Evolutionary conservation across 2,329 filamentous ascomycete species (phyloP).

Genomic region (Ceratocystis huliohia): DNA sequence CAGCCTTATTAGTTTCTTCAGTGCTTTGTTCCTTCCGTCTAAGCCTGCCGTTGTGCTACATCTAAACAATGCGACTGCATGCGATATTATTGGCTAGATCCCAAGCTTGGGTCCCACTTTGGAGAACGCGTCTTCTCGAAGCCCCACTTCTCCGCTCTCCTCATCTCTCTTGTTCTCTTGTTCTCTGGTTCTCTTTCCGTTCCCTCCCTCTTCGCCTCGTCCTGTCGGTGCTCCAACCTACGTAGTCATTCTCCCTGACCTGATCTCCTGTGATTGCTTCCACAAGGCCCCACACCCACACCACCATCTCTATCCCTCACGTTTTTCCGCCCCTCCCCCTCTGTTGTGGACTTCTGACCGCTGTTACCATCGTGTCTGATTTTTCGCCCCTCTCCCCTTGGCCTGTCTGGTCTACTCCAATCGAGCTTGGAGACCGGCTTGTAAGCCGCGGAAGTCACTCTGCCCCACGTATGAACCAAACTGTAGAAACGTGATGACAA

Average conservation of each 20-base stretch:
- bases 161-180: not conserved
- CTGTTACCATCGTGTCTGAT: too few species aligned
- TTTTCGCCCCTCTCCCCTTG: too few species aligned
- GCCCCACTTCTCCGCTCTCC: not conserved
- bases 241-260: not conserved
- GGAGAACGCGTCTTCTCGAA: not conserved
- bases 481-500: too few species aligned
- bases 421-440: too few species aligned
- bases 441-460: too few species aligned
- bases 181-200: not conserved
- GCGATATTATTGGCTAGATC: not conserved
- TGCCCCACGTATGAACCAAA: too few species aligned
- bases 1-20: conserved; percentile 6
- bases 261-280: not conserved
- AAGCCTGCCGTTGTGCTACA: conserved; percentile 7
- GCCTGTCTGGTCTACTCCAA: too few species aligned
- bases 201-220: not conserved
- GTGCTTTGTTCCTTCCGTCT: conserved; percentile 4
- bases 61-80: not conserved
- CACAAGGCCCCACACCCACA: too few species aligned
- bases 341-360: too few species aligned
- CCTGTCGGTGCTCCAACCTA: not conserved
- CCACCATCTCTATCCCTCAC: too few species aligned
- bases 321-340: too few species aligned
- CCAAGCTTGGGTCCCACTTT: not conserved